Conservation (phyloP, 2,329 filamentous ascomycete species). For the Pseudogymnoascus pannorum region DNA sequence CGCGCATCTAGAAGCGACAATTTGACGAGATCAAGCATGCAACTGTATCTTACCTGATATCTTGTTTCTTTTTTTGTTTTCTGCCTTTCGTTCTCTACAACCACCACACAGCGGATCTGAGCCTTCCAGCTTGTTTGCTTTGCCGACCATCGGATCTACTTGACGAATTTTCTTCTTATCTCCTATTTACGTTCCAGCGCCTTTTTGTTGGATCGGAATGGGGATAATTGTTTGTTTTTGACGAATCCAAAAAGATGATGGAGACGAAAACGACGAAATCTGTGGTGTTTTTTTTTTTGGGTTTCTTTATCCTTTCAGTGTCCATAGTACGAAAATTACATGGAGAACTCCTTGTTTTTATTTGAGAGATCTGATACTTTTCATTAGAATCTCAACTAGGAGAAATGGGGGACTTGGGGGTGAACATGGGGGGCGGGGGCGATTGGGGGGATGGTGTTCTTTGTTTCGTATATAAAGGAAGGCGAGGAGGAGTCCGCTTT, state of each 20-base stretch:
- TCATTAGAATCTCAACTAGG: not conserved
- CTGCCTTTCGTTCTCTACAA: not conserved
- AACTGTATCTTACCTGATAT: constrained; percentile 6
- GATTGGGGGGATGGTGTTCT: not conserved
- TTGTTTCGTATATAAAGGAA: constrained; percentile 1
- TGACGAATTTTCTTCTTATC: constrained; percentile 1
- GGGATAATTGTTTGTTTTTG: not conserved
- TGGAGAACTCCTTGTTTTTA: not conserved
- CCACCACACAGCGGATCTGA: not conserved
- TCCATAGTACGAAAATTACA: constrained; percentile 4
- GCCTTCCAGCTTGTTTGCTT: constrained; percentile 5
- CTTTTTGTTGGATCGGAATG: not conserved
- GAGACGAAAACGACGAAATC: not conserved
- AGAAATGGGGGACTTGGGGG: not conserved
- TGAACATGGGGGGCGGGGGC: not conserved
- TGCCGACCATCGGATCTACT: not conserved
- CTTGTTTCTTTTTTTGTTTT: not conserved
- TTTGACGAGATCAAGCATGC: not conserved
- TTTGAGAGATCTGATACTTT: not conserved
- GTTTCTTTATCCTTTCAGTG: not conserved
- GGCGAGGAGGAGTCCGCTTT: not conserved
- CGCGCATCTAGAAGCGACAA: not conserved
- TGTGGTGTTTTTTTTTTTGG: not conserved
- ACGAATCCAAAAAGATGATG: constrained; percentile 6
- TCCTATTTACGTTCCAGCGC: constrained; percentile 1